Evolutionary conservation across 805 yeast genomes (phyloP).

Genomic region (Candida suzukii): DNA sequence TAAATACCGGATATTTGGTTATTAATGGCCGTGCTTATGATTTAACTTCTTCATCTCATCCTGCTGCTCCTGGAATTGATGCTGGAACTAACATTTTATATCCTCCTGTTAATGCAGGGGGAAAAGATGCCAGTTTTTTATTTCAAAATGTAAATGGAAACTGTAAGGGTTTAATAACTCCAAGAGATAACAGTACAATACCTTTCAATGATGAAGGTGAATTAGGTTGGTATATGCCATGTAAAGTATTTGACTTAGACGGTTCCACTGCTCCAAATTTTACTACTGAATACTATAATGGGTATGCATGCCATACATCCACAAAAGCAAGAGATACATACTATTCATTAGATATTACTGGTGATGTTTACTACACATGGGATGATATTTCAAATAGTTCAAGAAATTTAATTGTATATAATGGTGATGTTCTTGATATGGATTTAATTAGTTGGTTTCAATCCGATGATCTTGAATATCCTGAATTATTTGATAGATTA

Average conservation of each 20-base stretch:
- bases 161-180: constrained; percentile 71
- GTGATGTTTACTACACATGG: constrained; percentile 87
- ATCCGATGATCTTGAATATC: constrained; percentile 61
- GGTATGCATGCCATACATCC: constrained; percentile 90
- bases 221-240: constrained; percentile 96
- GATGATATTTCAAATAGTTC: constrained; percentile 64
- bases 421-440: constrained; percentile 84
- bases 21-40: constrained; percentile 80
- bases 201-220: constrained; percentile 56
- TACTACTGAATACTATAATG: constrained; percentile 59
- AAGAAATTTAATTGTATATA: constrained; percentile 78
- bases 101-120: constrained; percentile 86
- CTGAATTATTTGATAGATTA: constrained; percentile 61
- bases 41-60: constrained; percentile 63
- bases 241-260: constrained; percentile 61
- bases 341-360: constrained; percentile 50
- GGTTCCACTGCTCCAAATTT: constrained; percentile 66
- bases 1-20: constrained; percentile 55
- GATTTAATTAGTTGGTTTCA: constrained; percentile 71
- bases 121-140: constrained; percentile 73
- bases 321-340: constrained; percentile 60
- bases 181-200: constrained; percentile 61
- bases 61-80: constrained; percentile 72
- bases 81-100: constrained; percentile 67
- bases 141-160: constrained; percentile 91